A percentile compares a stretch with the other conserved stretches of the same genome.
Evolutionary conservation across 1,284 basidiomycete species (phyloP).

Genomic region (Entoloma clypeatum): DNA sequence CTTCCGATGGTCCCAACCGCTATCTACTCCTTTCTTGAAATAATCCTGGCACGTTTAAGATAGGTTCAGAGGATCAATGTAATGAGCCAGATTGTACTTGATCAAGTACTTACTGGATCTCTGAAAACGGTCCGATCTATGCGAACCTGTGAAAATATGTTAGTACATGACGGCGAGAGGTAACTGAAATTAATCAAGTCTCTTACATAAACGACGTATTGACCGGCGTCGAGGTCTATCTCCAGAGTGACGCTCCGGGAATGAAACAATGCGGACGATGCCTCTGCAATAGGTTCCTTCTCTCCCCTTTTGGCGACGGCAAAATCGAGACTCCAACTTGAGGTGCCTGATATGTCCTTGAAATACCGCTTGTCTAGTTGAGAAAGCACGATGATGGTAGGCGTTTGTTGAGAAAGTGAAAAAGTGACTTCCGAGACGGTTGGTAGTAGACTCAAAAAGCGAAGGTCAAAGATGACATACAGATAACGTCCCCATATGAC

Average conservation of each 20-base stretch:
- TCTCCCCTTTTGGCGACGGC: constrained; percentile 45
- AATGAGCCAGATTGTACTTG: neutral
- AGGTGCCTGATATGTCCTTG: constrained; percentile 38
- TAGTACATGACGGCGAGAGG: neutral
- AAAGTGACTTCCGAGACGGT: constrained; percentile 38
- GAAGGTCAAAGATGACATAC: constrained; percentile 21
- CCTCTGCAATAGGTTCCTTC: constrained; percentile 37
- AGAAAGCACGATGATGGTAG: constrained; percentile 50
- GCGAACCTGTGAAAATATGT: constrained; percentile 33
- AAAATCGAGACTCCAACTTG: constrained; percentile 49
- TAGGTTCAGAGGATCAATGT: neutral
- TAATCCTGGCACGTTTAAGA: constrained; percentile 15
- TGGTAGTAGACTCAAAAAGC: neutral
- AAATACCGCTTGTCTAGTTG: constrained; percentile 49
- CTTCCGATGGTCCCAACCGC: constrained; percentile 37
- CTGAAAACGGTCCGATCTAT: constrained; percentile 33
- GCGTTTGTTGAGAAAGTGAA: constrained; percentile 35
- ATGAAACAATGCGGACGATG: constrained; percentile 36
- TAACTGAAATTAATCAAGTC: neutral
- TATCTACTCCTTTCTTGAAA: constrained; percentile 20
- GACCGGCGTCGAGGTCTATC: constrained; percentile 43
- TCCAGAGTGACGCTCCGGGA: constrained; percentile 45
- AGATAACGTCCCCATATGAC: constrained; percentile 44
- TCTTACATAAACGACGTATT: constrained; percentile 52
- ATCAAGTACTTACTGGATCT: constrained; percentile 20